Percentiles rank a stretch among this genome's conserved stretches.
phyloP scores from a whole-genome alignment of 2,329 filamentous ascomycete genomes.

The Aspergillus phoenicis region DNA sequence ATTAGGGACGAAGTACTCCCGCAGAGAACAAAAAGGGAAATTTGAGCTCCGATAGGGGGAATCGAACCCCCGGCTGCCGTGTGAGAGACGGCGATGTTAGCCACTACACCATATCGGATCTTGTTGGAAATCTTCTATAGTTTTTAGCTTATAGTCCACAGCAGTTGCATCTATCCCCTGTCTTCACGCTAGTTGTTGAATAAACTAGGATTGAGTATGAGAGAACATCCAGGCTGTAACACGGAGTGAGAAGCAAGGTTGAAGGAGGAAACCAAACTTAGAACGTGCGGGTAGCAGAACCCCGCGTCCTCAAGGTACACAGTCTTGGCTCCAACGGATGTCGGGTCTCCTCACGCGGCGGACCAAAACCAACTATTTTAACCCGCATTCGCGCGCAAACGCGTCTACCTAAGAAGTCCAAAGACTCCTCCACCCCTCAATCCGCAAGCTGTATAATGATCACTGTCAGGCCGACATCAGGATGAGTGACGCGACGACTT shows the following conservation, averaged over 20 bases:
- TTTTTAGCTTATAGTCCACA: background rate
- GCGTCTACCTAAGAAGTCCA: conserved; percentile 15
- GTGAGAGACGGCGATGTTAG: conserved; percentile 29
- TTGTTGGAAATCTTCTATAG: background rate
- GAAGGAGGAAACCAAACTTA: no score
- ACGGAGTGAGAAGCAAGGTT: background rate
- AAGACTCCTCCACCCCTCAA: background rate
- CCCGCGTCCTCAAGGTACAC: background rate
- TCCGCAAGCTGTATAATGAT: conserved; percentile 12
- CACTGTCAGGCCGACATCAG: conserved; percentile 22
- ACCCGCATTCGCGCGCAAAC: conserved; percentile 21
- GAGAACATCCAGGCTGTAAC: background rate
- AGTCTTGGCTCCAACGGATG: conserved; percentile 9
- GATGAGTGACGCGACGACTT: conserved; percentile 50
- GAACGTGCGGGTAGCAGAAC: no score
- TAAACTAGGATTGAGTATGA: background rate
- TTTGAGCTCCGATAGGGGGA: conserved; percentile 16
- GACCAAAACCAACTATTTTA: background rate
- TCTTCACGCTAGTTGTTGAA: background rate
- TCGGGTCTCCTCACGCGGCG: conserved; percentile 12
- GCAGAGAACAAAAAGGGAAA: background rate
- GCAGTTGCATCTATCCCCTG: background rate
- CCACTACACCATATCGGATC: conserved; percentile 28
- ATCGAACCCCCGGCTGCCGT: conserved; percentile 23
- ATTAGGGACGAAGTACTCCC: background rate